Evolutionary conservation across 2,329 filamentous ascomycete species (phyloP).

Genomic region (Exserohilum turcica): DNA sequence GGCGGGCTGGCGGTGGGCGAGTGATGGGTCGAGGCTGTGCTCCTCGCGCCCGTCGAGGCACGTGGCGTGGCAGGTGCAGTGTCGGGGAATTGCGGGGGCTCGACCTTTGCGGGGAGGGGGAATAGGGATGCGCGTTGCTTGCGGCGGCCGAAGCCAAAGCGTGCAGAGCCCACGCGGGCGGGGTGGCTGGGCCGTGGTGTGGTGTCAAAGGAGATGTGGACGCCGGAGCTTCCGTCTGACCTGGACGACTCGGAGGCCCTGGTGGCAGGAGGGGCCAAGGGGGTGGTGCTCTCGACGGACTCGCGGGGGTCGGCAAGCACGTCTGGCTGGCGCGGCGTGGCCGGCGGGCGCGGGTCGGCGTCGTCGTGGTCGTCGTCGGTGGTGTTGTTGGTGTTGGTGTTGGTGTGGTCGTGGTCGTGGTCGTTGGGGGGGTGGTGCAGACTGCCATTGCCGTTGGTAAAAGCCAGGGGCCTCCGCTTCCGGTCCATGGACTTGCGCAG

Average conservation of each 20-base stretch:
- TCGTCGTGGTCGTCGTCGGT: conserved; percentile 43
- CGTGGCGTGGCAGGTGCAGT: conserved; percentile 53
- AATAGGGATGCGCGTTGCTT: conserved; percentile 76
- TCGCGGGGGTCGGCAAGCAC: conserved; percentile 66
- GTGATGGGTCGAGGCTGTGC: conserved; percentile 41
- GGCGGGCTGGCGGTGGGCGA: conserved; percentile 47
- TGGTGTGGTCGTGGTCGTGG: conserved; percentile 48
- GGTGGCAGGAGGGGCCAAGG: conserved; percentile 67
- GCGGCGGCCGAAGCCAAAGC: conserved; percentile 76
- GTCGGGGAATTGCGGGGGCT: conserved; percentile 53
- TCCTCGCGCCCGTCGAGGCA: conserved; percentile 49
- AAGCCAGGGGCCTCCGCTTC: conserved; percentile 37
- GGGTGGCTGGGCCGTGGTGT: conserved; percentile 54
- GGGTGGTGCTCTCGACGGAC: conserved; percentile 64
- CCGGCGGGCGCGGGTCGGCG: conserved; percentile 64
- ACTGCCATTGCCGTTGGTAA: conserved; percentile 33
- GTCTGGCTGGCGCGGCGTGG: conserved; percentile 53
- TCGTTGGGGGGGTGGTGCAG: conserved; percentile 45
- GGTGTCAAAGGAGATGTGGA: conserved; percentile 45
- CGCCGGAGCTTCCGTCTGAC: conserved; percentile 79
- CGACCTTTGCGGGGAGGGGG: conserved; percentile 79
- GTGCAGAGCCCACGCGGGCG: conserved; percentile 66
- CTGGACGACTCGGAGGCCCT: conserved; percentile 84
- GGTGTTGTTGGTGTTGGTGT: too few relatives aligned
- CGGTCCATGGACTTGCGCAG: conserved; percentile 47